phyloP scores from a whole-genome alignment of 805 yeast genomes.

The Yamadazyma tumulicola region DNA sequence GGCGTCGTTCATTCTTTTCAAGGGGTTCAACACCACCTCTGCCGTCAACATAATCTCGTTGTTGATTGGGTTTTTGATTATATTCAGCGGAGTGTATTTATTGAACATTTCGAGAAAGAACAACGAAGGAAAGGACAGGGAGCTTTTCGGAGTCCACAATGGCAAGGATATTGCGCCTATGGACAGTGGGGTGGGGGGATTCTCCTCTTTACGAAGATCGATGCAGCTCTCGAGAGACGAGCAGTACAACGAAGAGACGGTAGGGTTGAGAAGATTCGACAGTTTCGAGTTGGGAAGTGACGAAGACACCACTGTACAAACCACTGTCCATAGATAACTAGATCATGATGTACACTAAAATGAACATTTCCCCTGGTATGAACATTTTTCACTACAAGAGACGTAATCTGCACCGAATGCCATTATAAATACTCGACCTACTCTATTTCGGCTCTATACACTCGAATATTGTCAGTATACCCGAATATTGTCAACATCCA shows the following conservation, averaged over 20 bases:
- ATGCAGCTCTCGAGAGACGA: constrained; percentile 56
- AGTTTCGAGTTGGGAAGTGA: constrained; percentile 53
- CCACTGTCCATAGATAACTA: too few relatives aligned
- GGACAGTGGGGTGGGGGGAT: constrained; percentile 79
- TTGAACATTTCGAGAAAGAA: constrained; percentile 73
- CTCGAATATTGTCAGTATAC: too few relatives aligned
- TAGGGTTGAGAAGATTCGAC: constrained; percentile 58
- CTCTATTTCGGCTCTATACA: too few relatives aligned
- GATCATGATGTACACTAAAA: too few relatives aligned
- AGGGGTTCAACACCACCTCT: constrained; percentile 82
- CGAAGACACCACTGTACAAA: constrained; percentile 18
- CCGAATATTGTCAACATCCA: too few relatives aligned
- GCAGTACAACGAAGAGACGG: constrained; percentile 42
- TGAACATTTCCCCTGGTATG: too few relatives aligned
- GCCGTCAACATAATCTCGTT: constrained; percentile 77
- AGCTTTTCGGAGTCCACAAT: constrained; percentile 59
- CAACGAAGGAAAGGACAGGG: constrained; percentile 46
- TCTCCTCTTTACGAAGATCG: constrained; percentile 68
- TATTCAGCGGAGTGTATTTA: constrained; percentile 82
- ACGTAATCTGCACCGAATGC: too few relatives aligned
- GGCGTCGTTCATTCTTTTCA: constrained; percentile 82
- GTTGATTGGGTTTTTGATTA: constrained; percentile 80
- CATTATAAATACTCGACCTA: too few relatives aligned
- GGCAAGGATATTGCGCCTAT: constrained; percentile 57
- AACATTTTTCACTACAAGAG: too few relatives aligned